Conservation (phyloP, 805 yeast species). For the Suhomyces sp. region DNA sequence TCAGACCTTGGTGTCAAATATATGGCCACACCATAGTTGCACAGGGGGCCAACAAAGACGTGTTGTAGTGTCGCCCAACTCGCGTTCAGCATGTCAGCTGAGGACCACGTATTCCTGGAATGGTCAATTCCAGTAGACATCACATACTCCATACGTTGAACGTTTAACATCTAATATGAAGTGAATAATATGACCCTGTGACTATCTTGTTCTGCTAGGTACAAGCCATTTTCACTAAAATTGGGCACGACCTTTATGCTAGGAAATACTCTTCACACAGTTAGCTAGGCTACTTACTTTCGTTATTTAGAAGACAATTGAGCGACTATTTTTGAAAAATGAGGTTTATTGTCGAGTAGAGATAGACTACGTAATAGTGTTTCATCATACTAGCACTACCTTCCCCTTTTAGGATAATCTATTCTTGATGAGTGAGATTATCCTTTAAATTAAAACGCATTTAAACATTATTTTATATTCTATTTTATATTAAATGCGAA, state of each 20-base stretch:
- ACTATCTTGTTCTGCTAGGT: too few relatives aligned
- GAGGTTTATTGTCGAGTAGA: too few relatives aligned
- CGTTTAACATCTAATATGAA: neutral
- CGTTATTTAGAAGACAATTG: neutral
- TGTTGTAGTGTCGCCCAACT: neutral
- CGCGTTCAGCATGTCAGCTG: neutral
- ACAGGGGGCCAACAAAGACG: neutral
- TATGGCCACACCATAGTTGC: neutral
- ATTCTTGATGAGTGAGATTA: too few relatives aligned
- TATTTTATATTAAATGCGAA: too few relatives aligned
- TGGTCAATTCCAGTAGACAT: neutral
- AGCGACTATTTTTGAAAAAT: neutral
- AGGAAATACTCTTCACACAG: neutral
- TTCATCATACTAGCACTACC: too few relatives aligned
- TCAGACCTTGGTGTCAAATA: neutral
- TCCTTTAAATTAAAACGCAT: too few relatives aligned
- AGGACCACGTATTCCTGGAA: neutral
- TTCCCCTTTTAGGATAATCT: too few relatives aligned
- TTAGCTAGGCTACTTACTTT: neutral
- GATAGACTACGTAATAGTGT: too few relatives aligned
- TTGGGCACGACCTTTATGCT: neutral
- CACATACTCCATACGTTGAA: neutral
- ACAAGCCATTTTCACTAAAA: neutral
- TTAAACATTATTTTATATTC: too few relatives aligned
- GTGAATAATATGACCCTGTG: neutral